Evolutionary conservation across 2,329 filamentous ascomycete species (phyloP), one percentile per base, ranked within the genome.

Genomic region (Cladosporium colombiae): DNA sequence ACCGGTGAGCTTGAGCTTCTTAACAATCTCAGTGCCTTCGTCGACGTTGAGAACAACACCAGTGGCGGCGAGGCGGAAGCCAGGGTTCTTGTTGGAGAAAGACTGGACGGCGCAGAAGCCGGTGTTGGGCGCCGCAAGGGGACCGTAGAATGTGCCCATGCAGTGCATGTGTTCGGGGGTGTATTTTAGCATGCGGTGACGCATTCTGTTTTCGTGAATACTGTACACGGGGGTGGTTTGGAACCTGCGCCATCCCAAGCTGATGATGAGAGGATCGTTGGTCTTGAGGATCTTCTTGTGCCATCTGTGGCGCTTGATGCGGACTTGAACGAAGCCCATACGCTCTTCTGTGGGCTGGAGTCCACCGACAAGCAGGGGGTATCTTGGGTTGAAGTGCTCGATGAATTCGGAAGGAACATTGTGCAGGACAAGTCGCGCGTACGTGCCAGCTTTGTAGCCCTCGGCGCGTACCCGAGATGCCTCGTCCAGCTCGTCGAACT

Each of bases 81-180:
- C 93, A 0, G 93, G 90, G 58, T 89, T 94, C 74, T 90, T 87
- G 68, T 91, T 88, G 0, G 91, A 92, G 74, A 99, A 90, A 8
- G 90, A 92, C 78, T 98, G 92, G 70, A 98, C 92, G 78, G 91
- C 95, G 71, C 91, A 93, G 80, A 99, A 98, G 66, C 94, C 93
- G 2, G 94, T 97, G 78, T 97, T 97, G 14, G 96, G 95, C 0
- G 95, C 93, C 67, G 97, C 92, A 8, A 99, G 87, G 0, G 96
- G 95, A 0, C 93, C 95, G 75, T 96, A 98, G 79, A 98, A 93
- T 60, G 93, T 97, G 49, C 88, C 95, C 77, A 96, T 96, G 81
- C 96, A 99, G 81, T 98, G 95, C 93, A 97, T 98, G 76, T 99
- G 95, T 82, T 99, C 96, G 0, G 95, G 96, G 0, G 94, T 97